Conservation (phyloP, 345 rosid species). For the Hibiscus trionum region DNA sequence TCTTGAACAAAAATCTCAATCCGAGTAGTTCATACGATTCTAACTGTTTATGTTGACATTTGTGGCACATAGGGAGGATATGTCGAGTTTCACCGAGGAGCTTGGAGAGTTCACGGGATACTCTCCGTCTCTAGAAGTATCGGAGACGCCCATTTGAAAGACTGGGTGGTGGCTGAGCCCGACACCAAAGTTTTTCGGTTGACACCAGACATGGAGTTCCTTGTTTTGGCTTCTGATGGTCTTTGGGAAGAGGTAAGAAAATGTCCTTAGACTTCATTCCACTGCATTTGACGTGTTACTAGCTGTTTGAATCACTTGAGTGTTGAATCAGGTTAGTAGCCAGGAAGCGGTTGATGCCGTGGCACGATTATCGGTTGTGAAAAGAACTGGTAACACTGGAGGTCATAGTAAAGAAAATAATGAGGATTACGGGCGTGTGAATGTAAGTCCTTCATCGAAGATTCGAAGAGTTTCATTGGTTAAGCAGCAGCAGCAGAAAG, state of each 20-base stretch:
- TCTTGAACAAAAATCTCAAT: not conserved
- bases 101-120: conserved; percentile 77
- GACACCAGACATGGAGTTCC: conserved; percentile 61
- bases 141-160: conserved; percentile 77
- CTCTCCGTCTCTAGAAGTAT: conserved; percentile 75
- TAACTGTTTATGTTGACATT: conserved; percentile 4
- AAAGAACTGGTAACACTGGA: conserved; percentile 17
- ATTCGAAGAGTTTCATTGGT: conserved; percentile 49
- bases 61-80: conserved; percentile 49
- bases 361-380: conserved; percentile 23
- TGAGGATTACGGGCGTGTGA: conserved; percentile 34
- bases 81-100: conserved; percentile 65
- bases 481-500: conserved; percentile 32
- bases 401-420: conserved; percentile 20
- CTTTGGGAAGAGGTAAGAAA: conserved; percentile 56
- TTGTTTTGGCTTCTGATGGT: conserved; percentile 80
- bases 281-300: not conserved
- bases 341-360: conserved; percentile 69
- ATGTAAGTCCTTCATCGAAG: conserved; percentile 63
- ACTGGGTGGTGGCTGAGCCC: conserved; percentile 77
- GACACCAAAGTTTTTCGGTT: conserved; percentile 40
- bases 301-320: not conserved
- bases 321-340: conserved; percentile 44
- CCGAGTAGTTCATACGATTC: not conserved
- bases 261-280: conserved; percentile 15